Evolutionary conservation across 192 early-diverging fungal genomes (phyloP).

Genomic region (Backusella australiensis): DNA sequence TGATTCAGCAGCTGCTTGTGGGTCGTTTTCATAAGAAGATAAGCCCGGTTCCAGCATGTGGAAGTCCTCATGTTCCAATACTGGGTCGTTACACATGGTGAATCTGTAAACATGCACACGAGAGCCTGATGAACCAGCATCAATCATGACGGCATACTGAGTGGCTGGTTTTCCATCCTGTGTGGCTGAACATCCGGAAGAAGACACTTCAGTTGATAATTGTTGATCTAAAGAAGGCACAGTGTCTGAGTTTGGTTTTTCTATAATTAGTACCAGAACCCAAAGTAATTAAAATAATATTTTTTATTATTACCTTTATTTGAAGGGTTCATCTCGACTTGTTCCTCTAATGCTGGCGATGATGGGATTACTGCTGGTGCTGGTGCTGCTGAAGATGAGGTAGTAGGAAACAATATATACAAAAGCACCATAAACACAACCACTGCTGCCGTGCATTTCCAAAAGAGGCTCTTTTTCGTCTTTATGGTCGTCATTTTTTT

Average conservation of each 20-base stretch:
- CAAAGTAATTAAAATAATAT: not conserved
- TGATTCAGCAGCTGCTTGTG: constrained; percentile 74
- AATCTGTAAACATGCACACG: constrained; percentile 97
- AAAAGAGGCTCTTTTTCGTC: constrained; percentile 1
- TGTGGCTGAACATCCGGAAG: constrained; percentile 10
- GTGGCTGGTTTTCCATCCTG: constrained; percentile 60
- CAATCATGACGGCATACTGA: constrained; percentile 93
- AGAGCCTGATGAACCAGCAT: constrained; percentile 97
- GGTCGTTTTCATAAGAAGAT: constrained; percentile 66
- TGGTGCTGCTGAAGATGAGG: not conserved
- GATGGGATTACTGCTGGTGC: not conserved
- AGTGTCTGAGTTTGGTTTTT: constrained; percentile 3
- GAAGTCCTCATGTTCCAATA: constrained; percentile 92
- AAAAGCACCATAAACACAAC: constrained; percentile 1
- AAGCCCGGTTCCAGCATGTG: constrained; percentile 83
- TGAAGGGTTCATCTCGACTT: not conserved
- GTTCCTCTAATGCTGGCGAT: not conserved
- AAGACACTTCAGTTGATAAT: not conserved
- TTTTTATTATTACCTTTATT: constrained; percentile 6
- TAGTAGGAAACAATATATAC: not conserved
- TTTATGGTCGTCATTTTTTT: constrained; percentile 7
- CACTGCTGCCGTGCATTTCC: constrained; percentile 1
- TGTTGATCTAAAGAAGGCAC: constrained; percentile 4
- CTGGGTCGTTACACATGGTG: constrained; percentile 82
- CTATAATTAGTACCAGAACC: not conserved